A percentile compares a stretch with the other conserved stretches of the same genome.
These are phyloP conservation scores for Nicotiana benthamiana DNA, from an alignment of 257 asterid species.

Conservation along the genomic window DNA sequence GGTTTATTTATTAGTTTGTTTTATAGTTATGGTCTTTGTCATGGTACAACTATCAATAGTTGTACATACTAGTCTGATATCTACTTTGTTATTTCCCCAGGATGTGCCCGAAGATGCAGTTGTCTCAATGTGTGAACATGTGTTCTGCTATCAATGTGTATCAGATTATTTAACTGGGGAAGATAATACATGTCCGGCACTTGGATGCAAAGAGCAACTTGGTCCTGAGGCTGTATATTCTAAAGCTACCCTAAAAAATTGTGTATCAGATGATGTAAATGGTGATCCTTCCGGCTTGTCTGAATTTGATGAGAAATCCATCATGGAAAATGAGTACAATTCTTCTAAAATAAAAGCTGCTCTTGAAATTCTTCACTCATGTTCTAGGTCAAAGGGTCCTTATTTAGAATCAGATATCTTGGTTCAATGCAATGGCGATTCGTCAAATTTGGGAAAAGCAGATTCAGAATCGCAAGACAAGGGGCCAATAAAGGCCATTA, in stretches of 20 bases:
- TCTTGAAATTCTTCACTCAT: constrained; percentile 50
- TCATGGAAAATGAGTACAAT: constrained; percentile 39
- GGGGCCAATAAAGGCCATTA: constrained; percentile 72
- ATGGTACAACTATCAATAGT: neutral
- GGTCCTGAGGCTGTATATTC: constrained; percentile 76
- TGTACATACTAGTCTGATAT: neutral
- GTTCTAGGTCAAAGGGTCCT: constrained; percentile 31
- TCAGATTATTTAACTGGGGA: constrained; percentile 79
- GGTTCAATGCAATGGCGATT: constrained; percentile 23
- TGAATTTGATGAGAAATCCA: constrained; percentile 37
- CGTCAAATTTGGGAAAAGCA: constrained; percentile 31
- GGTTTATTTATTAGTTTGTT: neutral
- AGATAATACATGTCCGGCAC: constrained; percentile 77
- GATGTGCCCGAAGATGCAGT: constrained; percentile 98
- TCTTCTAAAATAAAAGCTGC: constrained; percentile 81
- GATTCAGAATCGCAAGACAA: constrained; percentile 23
- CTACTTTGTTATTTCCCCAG: constrained; percentile 26
- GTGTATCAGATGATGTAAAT: constrained; percentile 42
- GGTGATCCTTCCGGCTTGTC: constrained; percentile 31
- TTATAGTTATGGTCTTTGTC: neutral
- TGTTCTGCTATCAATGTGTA: constrained; percentile 90
- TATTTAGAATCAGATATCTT: constrained; percentile 26
- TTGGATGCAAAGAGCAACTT: constrained; percentile 78
- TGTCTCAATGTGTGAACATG: constrained; percentile 92
- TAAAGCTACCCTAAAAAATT: constrained; percentile 51